Conservation (phyloP, 1,139 yeast species). For the Saccharomyces hybrid region DNA sequence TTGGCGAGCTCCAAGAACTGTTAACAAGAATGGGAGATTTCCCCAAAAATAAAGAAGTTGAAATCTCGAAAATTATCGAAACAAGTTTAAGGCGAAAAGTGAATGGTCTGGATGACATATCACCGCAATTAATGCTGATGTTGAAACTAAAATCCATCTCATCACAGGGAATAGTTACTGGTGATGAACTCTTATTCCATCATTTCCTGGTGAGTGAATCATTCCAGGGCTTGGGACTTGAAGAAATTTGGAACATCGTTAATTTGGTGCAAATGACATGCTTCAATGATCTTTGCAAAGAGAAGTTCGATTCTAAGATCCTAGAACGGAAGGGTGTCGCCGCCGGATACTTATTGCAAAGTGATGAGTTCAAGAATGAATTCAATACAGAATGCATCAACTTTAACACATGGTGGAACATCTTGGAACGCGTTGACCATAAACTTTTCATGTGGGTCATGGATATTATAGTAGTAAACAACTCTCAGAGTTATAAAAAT, state of each 20-base stretch:
- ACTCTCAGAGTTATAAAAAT: conserved; percentile 23
- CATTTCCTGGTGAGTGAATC: conserved; percentile 24
- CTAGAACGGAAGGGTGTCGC: conserved; percentile 23
- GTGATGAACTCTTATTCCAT: conserved; percentile 29
- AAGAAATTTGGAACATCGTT: conserved; percentile 29
- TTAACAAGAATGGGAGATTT: conserved; percentile 24
- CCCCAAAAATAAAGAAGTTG: conserved; percentile 26
- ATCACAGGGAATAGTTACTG: conserved; percentile 26
- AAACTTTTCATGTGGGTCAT: conserved; percentile 30
- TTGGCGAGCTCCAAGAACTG: conserved; percentile 24
- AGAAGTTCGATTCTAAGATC: conserved; percentile 28
- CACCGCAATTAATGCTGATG: conserved; percentile 19
- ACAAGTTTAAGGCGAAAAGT: conserved; percentile 16
- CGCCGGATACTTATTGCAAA: conserved; percentile 21
- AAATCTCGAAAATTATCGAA: conserved; percentile 26
- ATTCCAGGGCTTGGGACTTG: conserved; percentile 8
- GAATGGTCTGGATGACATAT: conserved; percentile 13
- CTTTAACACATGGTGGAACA: conserved; percentile 29
- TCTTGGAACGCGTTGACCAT: conserved; percentile 28
- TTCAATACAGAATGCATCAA: conserved; percentile 26
- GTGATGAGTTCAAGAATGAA: conserved; percentile 27
- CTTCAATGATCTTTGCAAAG: conserved; percentile 26
- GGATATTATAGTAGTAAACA: conserved; percentile 28
- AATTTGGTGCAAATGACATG: conserved; percentile 30
- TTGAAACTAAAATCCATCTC: conserved; percentile 28